These are phyloP conservation scores for Aureococcus anophagefferens DNA, from an alignment of 108 stramenopile species.

Conservation along the genomic window DNA sequence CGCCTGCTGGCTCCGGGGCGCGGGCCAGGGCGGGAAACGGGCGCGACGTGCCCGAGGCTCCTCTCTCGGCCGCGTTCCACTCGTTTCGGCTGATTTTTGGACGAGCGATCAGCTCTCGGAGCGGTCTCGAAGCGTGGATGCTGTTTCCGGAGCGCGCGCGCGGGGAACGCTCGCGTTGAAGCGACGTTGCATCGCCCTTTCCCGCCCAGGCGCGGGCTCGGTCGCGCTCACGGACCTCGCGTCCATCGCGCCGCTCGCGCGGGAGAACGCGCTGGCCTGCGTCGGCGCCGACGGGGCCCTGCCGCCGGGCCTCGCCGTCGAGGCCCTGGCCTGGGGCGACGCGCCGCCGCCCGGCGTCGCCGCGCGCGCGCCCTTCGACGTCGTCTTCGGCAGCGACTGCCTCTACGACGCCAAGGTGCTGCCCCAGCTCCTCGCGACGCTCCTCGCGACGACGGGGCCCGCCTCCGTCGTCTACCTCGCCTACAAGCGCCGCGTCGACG, in stretches of 20 bases:
- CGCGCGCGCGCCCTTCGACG: slow-evolving; percentile 27
- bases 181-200: no score
- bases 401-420: not conserved
- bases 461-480: not conserved
- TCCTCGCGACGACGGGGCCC: not conserved
- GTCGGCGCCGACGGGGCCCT: not conserved
- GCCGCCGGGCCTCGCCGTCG: not conserved
- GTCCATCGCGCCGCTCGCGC: not conserved
- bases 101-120: no score
- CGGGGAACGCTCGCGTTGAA: no score
- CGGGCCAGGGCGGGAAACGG: no score
- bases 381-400: slow-evolving; percentile 53
- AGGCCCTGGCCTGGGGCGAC: not conserved
- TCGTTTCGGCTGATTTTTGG: no score
- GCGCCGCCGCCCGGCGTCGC: not conserved
- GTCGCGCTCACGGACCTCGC: not conserved
- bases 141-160: no score
- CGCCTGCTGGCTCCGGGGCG: not conserved
- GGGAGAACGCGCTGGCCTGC: not conserved
- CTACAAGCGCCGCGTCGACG: not conserved
- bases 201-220: not conserved
- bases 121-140: no score
- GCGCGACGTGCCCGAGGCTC: no score
- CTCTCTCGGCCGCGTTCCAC: no score
- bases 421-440: not conserved